Conservation (phyloP, 2,329 filamentous ascomycete genomes). For the Fusarium paranaense region DNA sequence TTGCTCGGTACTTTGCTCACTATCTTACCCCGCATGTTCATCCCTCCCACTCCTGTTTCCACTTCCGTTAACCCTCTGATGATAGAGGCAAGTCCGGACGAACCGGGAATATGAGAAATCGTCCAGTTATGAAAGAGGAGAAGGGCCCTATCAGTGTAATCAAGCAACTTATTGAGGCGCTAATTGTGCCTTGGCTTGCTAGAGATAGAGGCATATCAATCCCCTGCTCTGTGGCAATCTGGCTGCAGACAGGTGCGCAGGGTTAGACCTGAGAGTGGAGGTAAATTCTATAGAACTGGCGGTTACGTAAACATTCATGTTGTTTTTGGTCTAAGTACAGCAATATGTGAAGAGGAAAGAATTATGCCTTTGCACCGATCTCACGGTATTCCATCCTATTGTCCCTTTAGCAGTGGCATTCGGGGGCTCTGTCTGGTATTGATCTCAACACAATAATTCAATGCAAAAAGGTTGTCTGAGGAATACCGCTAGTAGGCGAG, state of each 20-base stretch:
- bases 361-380: neutral
- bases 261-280: neutral
- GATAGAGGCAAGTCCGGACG: neutral
- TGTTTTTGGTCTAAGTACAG: neutral
- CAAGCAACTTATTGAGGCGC: neutral
- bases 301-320: too few relatives aligned
- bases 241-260: neutral
- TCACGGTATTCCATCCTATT: neutral
- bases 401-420: neutral
- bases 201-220: neutral
- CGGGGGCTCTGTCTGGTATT: neutral
- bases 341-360: neutral
- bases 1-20: neutral
- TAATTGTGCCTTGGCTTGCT: neutral
- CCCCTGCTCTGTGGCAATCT: neutral
- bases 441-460: neutral
- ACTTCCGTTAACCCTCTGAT: neutral
- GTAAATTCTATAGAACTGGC: neutral
- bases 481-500: neutral
- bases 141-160: neutral
- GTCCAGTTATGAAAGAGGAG: neutral
- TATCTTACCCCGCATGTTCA: neutral
- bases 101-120: neutral
- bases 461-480: neutral
- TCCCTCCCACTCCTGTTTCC: neutral